Evolutionary conservation across 139 green algal genomes (phyloP).

Genomic region (Bryopsis sp.): DNA sequence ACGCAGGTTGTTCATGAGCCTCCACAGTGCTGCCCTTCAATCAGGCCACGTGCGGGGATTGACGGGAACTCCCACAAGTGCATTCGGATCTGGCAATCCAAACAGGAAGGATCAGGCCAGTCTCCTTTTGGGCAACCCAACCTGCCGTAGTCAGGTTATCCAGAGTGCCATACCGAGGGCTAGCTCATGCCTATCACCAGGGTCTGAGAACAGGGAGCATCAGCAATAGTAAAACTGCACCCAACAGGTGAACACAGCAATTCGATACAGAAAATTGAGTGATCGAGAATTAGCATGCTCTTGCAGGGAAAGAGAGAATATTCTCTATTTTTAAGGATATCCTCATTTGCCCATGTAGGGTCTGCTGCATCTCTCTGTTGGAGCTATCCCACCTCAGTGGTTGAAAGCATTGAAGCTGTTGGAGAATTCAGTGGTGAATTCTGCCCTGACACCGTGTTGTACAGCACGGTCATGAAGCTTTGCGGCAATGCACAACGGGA

Average conservation of each 20-base stretch:
- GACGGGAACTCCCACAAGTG: no score
- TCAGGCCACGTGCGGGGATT: no score
- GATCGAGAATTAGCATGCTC: no score
- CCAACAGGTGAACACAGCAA: no score
- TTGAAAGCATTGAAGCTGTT: constrained; percentile 52
- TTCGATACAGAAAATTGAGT: no score
- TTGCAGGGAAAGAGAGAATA: constrained; percentile 6
- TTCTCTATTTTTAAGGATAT: background rate
- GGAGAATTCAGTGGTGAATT: constrained; percentile 50
- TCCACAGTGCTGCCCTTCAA: no score
- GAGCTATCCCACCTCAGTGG: constrained; percentile 58
- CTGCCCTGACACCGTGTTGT: constrained; percentile 63
- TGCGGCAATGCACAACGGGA: constrained; percentile 60
- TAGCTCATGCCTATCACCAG: background rate
- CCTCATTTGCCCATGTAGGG: constrained; percentile 23
- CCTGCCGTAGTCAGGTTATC: no score
- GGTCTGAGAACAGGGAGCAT: constrained; percentile 33
- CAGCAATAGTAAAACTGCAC: constrained; percentile 48
- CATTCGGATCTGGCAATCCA: no score
- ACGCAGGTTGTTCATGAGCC: no score
- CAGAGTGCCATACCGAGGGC: background rate
- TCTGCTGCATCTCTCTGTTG: constrained; percentile 85
- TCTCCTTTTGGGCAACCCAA: no score
- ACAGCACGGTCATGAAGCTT: constrained; percentile 80
- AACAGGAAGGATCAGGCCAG: no score